Conservation (phyloP, 2,329 filamentous ascomycete genomes). For the Sordariomycetes sp. region DNA sequence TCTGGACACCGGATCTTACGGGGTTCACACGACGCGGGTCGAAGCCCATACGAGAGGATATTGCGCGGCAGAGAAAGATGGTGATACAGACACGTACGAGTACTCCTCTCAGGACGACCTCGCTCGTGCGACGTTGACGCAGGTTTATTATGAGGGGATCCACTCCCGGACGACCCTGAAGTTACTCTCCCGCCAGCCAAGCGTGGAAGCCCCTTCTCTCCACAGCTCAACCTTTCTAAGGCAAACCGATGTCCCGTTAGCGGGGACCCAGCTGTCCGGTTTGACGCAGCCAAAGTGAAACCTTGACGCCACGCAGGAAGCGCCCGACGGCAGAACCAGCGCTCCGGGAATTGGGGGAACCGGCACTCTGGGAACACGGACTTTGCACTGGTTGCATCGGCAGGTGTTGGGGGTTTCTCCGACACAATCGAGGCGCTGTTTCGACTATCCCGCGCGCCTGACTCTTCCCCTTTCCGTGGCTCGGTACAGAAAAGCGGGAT, state of each 20-base stretch:
- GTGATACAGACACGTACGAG: not conserved
- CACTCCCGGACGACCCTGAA: not conserved
- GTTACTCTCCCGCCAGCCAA: not conserved
- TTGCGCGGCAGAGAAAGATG: not conserved
- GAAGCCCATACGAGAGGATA: not conserved
- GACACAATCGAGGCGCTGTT: not conserved
- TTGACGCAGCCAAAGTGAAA: not conserved
- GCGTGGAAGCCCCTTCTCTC: no score
- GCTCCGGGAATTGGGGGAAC: not conserved
- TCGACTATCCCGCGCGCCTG: not conserved
- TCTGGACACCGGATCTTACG: no score
- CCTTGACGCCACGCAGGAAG: not conserved
- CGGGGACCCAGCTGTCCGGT: not conserved
- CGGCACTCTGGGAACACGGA: not conserved
- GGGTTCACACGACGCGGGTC: not conserved
- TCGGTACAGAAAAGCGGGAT: not conserved
- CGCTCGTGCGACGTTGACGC: not conserved
- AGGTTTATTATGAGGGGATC: not conserved
- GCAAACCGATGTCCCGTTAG: not conserved
- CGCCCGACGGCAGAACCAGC: not conserved
- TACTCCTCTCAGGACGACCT: not conserved
- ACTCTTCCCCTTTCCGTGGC: not conserved
- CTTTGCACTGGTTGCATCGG: not conserved
- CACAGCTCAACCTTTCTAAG: no score
- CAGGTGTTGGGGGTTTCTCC: not conserved